Conservation (phyloP, 257 asterid genomes). For the Echium plantagineum region DNA sequence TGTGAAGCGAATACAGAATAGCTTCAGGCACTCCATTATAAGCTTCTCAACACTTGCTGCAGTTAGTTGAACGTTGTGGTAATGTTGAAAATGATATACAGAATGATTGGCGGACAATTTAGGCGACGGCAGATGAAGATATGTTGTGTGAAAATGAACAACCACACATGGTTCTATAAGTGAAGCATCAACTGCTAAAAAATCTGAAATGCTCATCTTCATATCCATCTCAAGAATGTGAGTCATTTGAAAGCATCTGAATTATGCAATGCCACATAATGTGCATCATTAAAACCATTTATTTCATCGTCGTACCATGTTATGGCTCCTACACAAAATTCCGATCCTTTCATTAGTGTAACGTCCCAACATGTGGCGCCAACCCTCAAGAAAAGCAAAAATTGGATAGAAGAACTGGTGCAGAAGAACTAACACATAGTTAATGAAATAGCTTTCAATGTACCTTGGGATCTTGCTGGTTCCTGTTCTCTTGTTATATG, state of each 20-base stretch:
- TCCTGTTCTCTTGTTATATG: slow-evolving; percentile 71
- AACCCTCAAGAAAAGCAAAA: not conserved
- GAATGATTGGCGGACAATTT: not conserved
- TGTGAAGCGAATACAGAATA: not conserved
- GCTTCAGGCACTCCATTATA: too few relatives aligned
- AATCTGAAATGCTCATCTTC: slow-evolving; percentile 14
- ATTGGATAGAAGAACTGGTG: not conserved
- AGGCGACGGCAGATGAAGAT: not conserved
- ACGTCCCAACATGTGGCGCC: not conserved
- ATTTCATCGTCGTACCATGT: slow-evolving; percentile 51
- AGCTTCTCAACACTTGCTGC: not conserved
- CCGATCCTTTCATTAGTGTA: slow-evolving; percentile 5
- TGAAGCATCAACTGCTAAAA: slow-evolving; percentile 7
- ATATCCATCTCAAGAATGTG: not conserved
- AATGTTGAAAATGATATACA: not conserved
- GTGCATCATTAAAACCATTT: slow-evolving; percentile 44
- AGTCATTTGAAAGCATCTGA: slow-evolving; percentile 40
- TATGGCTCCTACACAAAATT: slow-evolving; percentile 33
- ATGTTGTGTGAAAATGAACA: not conserved
- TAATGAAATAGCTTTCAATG: not conserved
- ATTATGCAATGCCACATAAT: slow-evolving; percentile 39
- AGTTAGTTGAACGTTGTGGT: not conserved
- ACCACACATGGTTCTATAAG: not conserved
- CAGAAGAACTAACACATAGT: not conserved
- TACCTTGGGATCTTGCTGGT: slow-evolving; percentile 39